Percentiles rank a stretch among this genome's conserved stretches.
Conservation (phyloP, 169 alveolate species). For the Plasmodium blacklocki region DNA sequence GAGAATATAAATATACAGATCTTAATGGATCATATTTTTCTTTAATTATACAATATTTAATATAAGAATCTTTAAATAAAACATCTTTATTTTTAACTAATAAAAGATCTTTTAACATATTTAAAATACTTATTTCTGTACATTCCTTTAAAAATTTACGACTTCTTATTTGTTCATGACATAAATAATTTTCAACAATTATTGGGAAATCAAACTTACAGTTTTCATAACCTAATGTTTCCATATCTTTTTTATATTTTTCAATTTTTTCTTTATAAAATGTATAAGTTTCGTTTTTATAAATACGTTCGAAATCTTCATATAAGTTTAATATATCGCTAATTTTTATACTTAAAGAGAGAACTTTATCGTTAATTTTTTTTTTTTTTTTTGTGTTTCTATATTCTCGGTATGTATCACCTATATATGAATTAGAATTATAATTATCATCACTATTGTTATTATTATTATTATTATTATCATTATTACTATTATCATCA, state of each 20-base stretch:
- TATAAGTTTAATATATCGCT: constrained; percentile 32
- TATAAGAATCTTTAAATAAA: constrained; percentile 25
- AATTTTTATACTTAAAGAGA: constrained; percentile 12
- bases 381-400: not conserved
- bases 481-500: not conserved
- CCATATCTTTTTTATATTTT: not conserved
- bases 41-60: constrained; percentile 52
- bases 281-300: constrained; percentile 40
- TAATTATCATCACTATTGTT: not conserved
- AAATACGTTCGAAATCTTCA: constrained; percentile 47
- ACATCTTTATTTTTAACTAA: constrained; percentile 41
- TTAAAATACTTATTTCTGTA: constrained; percentile 46
- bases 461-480: not conserved
- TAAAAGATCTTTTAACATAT: constrained; percentile 48
- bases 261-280: constrained; percentile 38
- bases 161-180: constrained; percentile 73
- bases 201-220: constrained; percentile 27
- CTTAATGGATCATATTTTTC: constrained; percentile 69
- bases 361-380: constrained; percentile 26
- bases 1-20: constrained; percentile 50
- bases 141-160: constrained; percentile 47
- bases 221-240: not conserved
- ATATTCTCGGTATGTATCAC: not conserved
- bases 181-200: constrained; percentile 41
- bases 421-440: not conserved